Evolutionary conservation across 179 eudicot species (phyloP).

Genomic region (Amaranthus tricolor): DNA sequence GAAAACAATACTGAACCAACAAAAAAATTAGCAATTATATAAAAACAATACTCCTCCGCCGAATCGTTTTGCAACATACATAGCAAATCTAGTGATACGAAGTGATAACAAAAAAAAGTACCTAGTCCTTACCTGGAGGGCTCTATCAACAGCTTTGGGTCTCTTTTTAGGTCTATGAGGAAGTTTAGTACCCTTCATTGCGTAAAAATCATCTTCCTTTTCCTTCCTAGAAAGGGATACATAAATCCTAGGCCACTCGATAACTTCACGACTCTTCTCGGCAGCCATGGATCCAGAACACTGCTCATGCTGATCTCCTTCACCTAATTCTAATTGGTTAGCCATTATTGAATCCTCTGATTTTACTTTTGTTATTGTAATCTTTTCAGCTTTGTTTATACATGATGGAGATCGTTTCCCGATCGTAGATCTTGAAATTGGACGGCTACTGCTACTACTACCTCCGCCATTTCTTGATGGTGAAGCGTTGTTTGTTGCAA

Average conservation of each 20-base stretch:
- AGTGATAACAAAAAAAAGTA: too few species aligned
- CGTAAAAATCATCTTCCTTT: conserved; percentile 46
- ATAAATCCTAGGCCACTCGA: conserved; percentile 45
- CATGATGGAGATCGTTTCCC: conserved; percentile 30
- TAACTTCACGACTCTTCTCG: conserved; percentile 27
- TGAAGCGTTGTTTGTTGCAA: conserved; percentile 10
- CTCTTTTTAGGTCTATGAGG: conserved; percentile 52
- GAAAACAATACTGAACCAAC: conserved; percentile 38
- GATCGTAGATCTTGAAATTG: conserved; percentile 29
- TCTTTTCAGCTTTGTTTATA: conserved; percentile 15
- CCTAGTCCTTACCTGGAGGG: conserved; percentile 33
- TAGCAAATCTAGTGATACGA: too few species aligned
- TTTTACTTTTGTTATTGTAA: conserved; percentile 20
- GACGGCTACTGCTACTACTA: conserved; percentile 21
- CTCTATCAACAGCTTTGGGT: conserved; percentile 46
- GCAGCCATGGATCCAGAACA: not conserved
- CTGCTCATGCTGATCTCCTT: conserved; percentile 3
- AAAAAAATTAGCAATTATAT: too few species aligned
- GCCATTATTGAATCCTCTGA: conserved; percentile 22
- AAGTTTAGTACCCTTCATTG: conserved; percentile 51
- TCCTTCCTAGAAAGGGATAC: conserved; percentile 42
- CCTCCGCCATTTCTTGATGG: conserved; percentile 22
- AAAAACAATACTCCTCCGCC: too few species aligned
- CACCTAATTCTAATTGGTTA: not conserved
- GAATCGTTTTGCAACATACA: too few species aligned